Evolutionary conservation across 2,329 filamentous ascomycete species (phyloP).

Genomic region (Rhynchosporium agropyri): DNA sequence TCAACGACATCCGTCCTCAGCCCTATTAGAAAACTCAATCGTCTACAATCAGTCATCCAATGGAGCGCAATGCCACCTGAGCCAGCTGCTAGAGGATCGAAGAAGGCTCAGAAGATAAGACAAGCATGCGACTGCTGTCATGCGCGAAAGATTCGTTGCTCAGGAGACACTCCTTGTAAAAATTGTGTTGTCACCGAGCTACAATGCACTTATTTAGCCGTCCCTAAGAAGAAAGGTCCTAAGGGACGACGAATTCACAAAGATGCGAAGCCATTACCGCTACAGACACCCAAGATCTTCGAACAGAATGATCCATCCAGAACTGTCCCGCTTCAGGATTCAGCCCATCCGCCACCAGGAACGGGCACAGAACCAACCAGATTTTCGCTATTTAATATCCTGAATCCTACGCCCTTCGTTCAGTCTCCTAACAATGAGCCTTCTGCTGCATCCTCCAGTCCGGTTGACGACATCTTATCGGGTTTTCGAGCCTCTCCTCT

Average conservation of each 20-base stretch:
- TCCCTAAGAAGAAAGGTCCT: slow-evolving; percentile 43
- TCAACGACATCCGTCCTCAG: slow-evolving; percentile 10
- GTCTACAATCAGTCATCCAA: slow-evolving; percentile 4
- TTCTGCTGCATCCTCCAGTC: background rate
- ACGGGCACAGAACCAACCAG: background rate
- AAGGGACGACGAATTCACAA: slow-evolving; percentile 30
- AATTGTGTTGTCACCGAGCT: slow-evolving; percentile 34
- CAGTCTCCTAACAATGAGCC: background rate
- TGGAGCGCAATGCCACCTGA: slow-evolving; percentile 20
- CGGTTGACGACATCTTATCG: background rate
- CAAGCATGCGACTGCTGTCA: slow-evolving; percentile 44
- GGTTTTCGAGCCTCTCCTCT: slow-evolving; percentile 16
- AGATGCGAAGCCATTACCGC: slow-evolving; percentile 1
- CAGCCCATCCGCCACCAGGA: background rate
- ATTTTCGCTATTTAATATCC: slow-evolving; percentile 1
- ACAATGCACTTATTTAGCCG: slow-evolving; percentile 40
- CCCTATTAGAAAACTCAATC: background rate
- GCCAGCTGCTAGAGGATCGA: background rate
- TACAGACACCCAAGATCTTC: slow-evolving; percentile 7
- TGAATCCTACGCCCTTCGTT: background rate
- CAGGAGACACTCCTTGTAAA: slow-evolving; percentile 37
- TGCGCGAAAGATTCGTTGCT: slow-evolving; percentile 40
- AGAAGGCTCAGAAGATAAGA: slow-evolving; percentile 28
- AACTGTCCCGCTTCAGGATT: background rate
- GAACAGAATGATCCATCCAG: background rate